Evolutionary conservation across 169 alveolate species (phyloP), one percentile per base, ranked within the genome.

Genomic region (Cryptosporidium felis): DNA sequence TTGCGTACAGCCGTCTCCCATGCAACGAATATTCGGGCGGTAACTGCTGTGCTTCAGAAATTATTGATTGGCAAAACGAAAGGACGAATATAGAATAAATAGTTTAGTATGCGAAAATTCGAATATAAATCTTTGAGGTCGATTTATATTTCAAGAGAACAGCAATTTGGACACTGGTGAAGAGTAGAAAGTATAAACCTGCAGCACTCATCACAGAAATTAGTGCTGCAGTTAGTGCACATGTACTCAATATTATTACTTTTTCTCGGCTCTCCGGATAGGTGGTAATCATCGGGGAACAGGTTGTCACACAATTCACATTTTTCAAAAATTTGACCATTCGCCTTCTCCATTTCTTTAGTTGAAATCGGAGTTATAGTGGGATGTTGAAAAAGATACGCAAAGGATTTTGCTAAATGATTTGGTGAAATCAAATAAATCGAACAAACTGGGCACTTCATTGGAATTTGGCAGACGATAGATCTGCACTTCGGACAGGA

Each of bases 401-500:
- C 85, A 36, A 74, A 74, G n/a, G 85, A 74, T 45, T 41, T 74
- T 38, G 85, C 67, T 16, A 74, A 59, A 40, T 74, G 85, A 16
- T 74, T 74, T 1, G 85, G 58, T 23, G 67, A 74, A 74, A 38
- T 56, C 5, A 74, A 36, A 45, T 74, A 74, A 36, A 74, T 53
- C 4, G 49, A 53, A 26, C 85, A 74, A 32, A 74, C 59, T 1
- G 85, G 85, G 66, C 85, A 74, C 28, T 74, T 74, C 32, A 44
- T 74, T 12, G 85, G 85, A 21, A 74, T 34, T 23, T 74, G 42
- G 21, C 85, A 74, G 18, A 74, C 59, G 10, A 74, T 53, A 5
- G 85, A 74, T 53, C 56, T 74, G 32, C 85, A 74, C 30, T 56
- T 74, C 28, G 85, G 85, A 42, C 85, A 74, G 14, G 74, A 51